Base-by-base conservation (phyloP, 768 basidiomycete species). In the Boletales sp. region DNA sequence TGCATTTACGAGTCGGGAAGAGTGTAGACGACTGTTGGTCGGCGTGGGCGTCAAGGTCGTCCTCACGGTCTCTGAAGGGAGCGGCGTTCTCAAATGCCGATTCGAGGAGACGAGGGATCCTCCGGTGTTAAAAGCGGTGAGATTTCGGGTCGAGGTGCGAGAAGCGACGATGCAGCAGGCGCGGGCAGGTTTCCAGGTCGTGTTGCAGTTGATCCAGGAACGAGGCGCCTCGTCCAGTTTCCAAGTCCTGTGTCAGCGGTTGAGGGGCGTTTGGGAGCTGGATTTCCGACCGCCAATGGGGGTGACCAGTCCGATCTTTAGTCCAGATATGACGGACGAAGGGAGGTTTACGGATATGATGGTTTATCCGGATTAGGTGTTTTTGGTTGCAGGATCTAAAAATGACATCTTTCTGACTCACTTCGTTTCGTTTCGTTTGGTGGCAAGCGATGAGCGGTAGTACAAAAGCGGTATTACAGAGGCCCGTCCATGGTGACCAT, bases 151-250 rank as follows among this genome's bases (percentile, higher is more conserved):
- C 33, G 92, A 95, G 62, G 73, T 94, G 57, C 73, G 79, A 32
- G 53, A 62, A 30, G 69, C 68, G 46, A 70, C 67, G 25, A 44
- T 65, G 57, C 72, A 71, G 40, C 75, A 79, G 56, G 63, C 65
- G 32, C 59, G 58, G 54, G 76, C 70, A 40, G 80, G 72, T 54
- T 83, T 75, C 70, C 71, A 75, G 52, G 81, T 86, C 12, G 73
- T 75, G 34, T 67, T 95, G 57, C 73, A 78, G 15, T 63, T 95
- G 44, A 75, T 89, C 13, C 85, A 90, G 56, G 94, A 96, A 72
- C 93, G 85, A 66, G 95, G 95, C 5, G 86, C 93, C 15, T 73
- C 82, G 38, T 89, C 90, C 19, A 84, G 80, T 28, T 91, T 96
- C 73, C 87, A 84, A 67, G 76, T 80, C 44, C 73, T 92, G 28